Conservation (phyloP, 192 early-diverging fungal species). For the Lunasporangiospora selenospora region DNA sequence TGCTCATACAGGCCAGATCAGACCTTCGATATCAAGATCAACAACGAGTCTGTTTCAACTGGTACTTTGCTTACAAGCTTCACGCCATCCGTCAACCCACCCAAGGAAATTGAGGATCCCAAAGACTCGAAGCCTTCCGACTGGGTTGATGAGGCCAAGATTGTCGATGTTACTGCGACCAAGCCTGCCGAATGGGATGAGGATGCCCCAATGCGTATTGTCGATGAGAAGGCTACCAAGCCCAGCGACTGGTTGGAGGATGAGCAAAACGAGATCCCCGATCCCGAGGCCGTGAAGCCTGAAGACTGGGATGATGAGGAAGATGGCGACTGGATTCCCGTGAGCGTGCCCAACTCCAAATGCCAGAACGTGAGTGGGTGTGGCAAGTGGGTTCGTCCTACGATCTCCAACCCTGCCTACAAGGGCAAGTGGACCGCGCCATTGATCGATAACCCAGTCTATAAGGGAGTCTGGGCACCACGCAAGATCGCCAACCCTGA, state of each 20-base stretch:
- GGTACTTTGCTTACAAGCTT: slow-evolving; percentile 84
- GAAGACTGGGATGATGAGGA: slow-evolving; percentile 94
- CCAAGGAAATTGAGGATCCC: slow-evolving; percentile 78
- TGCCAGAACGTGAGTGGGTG: slow-evolving; percentile 75
- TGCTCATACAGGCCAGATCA: slow-evolving; percentile 68
- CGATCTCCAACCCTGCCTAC: slow-evolving; percentile 84
- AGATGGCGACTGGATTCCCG: slow-evolving; percentile 91
- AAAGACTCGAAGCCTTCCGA: slow-evolving; percentile 83
- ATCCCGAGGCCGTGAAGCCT: slow-evolving; percentile 84
- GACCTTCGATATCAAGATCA: slow-evolving; percentile 78
- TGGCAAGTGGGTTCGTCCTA: slow-evolving; percentile 84
- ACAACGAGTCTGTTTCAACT: slow-evolving; percentile 65
- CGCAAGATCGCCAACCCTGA: slow-evolving; percentile 85
- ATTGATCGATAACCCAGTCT: slow-evolving; percentile 89
- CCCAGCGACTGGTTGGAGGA: slow-evolving; percentile 90
- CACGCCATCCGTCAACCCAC: slow-evolving; percentile 86
- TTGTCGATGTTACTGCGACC: slow-evolving; percentile 70
- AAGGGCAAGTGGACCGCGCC: slow-evolving; percentile 91
- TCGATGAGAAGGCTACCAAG: slow-evolving; percentile 78
- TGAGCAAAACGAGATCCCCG: slow-evolving; percentile 74
- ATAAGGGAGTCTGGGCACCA: slow-evolving; percentile 91
- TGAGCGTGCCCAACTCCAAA: slow-evolving; percentile 80
- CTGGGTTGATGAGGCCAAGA: slow-evolving; percentile 90
- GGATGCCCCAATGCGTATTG: slow-evolving; percentile 79
- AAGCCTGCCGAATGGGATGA: slow-evolving; percentile 75